Evolutionary conservation across 176 grass and related monocot genomes (phyloP).

Genomic region (Carex kokanica): DNA sequence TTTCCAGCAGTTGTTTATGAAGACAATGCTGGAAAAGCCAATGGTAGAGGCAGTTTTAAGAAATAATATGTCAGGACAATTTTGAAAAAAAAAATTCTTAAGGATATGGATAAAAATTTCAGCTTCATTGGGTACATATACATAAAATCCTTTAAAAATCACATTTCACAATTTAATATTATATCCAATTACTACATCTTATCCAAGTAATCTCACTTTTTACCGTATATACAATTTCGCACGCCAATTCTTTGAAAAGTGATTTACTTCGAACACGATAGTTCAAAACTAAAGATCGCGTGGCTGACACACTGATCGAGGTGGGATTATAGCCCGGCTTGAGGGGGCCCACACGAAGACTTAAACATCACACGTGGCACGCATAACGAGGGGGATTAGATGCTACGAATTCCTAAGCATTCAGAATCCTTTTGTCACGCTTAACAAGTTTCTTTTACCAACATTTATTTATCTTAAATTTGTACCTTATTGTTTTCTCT

Average conservation of each 20-base stretch:
- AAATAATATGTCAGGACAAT: too few relatives aligned
- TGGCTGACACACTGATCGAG: background rate
- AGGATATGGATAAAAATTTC: too few relatives aligned
- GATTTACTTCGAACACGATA: too few relatives aligned
- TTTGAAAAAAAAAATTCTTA: too few relatives aligned
- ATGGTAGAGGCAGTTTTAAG: too few relatives aligned
- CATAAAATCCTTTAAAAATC: too few relatives aligned
- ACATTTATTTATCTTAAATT: background rate
- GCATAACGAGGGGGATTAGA: background rate
- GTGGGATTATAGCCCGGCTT: background rate
- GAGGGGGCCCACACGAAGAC: background rate
- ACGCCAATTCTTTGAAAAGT: too few relatives aligned
- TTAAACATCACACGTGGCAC: background rate
- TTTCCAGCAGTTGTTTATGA: too few relatives aligned
- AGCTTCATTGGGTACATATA: too few relatives aligned
- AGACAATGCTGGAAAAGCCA: too few relatives aligned
- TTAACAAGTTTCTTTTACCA: background rate
- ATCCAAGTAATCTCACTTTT: background rate
- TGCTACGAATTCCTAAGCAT: background rate
- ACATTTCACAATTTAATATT: background rate
- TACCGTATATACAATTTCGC: too few relatives aligned
- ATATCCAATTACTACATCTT: background rate
- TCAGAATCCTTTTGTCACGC: background rate
- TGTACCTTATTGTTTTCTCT: background rate
- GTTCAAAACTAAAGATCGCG: background rate